A percentile compares a stretch with the other conserved stretches of the same genome.
These are phyloP conservation scores for Tricholoma bakamatsutake DNA, from an alignment of 768 basidiomycete species.

Conservation along the genomic window DNA sequence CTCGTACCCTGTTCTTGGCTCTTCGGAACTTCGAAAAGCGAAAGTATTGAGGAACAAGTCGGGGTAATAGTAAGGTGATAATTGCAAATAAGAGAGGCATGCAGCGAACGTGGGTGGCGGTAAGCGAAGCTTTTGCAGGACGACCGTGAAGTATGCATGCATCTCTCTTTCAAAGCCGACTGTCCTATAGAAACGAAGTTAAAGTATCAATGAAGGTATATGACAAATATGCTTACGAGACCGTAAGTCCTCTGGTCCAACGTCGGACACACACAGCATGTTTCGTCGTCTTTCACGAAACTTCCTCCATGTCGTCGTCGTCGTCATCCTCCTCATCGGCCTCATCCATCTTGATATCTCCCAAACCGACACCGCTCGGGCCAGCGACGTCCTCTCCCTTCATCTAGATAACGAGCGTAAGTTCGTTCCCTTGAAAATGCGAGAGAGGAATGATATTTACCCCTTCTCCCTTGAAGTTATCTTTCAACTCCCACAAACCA, in stretches of 20 bases:
- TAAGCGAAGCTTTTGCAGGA: background rate
- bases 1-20: background rate
- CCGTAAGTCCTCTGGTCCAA: background rate
- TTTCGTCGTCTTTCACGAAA: slow-evolving; percentile 32
- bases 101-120: background rate
- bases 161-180: background rate
- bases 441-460: slow-evolving; percentile 27
- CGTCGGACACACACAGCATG: background rate
- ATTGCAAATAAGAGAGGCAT: background rate
- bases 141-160: background rate
- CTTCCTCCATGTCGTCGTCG: slow-evolving; percentile 68
- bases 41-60: background rate
- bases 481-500: slow-evolving; percentile 75
- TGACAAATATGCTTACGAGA: background rate
- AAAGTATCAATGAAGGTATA: background rate
- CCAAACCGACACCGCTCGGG: slow-evolving; percentile 22
- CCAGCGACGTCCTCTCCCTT: slow-evolving; percentile 42
- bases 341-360: slow-evolving; percentile 46
- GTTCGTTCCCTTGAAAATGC: background rate
- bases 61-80: background rate
- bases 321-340: slow-evolving; percentile 42
- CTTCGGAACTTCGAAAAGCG: background rate
- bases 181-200: background rate
- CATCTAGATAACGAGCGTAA: slow-evolving; percentile 23
- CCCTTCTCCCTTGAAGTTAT: slow-evolving; percentile 62